Percentiles rank a stretch among this genome's conserved stretches.
Evolutionary conservation across 1,284 basidiomycete species (phyloP).

Genomic region (Schizophyllum amplum): DNA sequence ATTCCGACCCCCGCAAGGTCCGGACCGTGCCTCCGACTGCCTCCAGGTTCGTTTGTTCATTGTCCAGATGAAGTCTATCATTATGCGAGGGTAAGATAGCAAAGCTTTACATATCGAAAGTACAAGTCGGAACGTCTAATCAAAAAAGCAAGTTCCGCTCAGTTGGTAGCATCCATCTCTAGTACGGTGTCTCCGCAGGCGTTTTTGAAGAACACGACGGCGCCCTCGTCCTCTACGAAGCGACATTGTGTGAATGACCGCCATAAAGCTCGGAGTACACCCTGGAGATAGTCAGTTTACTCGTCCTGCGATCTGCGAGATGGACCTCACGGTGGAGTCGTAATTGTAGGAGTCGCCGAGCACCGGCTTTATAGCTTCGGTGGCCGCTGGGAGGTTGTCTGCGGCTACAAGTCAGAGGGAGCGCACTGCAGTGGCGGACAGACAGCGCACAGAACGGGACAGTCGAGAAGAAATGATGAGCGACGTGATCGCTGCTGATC

Average conservation of each 20-base stretch:
- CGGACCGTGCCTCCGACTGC: no score
- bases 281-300: neutral
- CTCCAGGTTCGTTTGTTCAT: no score
- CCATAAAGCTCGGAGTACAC: conserved; percentile 27
- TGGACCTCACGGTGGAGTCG: conserved; percentile 26
- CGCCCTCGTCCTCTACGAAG: conserved; percentile 54
- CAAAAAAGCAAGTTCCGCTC: neutral
- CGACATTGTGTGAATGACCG: conserved; percentile 34
- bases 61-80: no score
- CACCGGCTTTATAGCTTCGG: conserved; percentile 25
- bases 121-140: neutral
- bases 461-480: conserved; percentile 20
- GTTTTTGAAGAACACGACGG: conserved; percentile 60
- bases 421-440: neutral
- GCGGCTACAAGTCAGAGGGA: neutral
- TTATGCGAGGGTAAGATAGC: conserved; percentile 4
- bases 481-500: conserved; percentile 25
- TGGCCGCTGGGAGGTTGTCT: conserved; percentile 26
- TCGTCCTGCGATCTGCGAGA: neutral
- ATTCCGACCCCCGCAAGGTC: neutral
- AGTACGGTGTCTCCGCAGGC: neutral
- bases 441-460: conserved; percentile 18
- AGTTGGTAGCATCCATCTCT: neutral
- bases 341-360: conserved; percentile 29
- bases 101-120: neutral